Evolutionary conservation across 192 early-diverging fungal genomes (phyloP).

Genomic region (Phlyctochytrium arcticum): DNA sequence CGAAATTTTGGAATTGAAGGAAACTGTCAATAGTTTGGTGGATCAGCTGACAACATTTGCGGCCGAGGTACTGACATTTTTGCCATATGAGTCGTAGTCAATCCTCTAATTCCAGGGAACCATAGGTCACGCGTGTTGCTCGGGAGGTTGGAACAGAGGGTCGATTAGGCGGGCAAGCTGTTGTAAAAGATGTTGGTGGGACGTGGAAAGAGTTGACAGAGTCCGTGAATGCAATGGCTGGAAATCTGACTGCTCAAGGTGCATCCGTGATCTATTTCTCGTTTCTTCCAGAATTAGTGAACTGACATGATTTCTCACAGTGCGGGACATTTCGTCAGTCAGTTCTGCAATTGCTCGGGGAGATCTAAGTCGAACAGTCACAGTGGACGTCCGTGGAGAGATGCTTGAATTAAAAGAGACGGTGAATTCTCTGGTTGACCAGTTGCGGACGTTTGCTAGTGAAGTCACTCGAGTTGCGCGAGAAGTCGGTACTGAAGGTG

Average conservation of each 20-base stretch:
- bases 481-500: constrained; percentile 68
- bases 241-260: constrained; percentile 28
- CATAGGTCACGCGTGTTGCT: constrained; percentile 24
- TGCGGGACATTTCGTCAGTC: constrained; percentile 65
- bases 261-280: neutral
- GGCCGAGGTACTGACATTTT: constrained; percentile 34
- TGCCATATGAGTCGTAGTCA: constrained; percentile 42
- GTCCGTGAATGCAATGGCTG: constrained; percentile 24
- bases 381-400: constrained; percentile 64
- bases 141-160: constrained; percentile 28
- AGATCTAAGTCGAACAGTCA: constrained; percentile 61
- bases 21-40: constrained; percentile 68
- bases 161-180: constrained; percentile 24
- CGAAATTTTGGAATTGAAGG: constrained; percentile 59
- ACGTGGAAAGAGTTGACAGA: constrained; percentile 33
- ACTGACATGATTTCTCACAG: constrained; percentile 20
- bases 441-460: constrained; percentile 53
- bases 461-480: constrained; percentile 67
- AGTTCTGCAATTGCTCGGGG: constrained; percentile 61
- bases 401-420: constrained; percentile 66
- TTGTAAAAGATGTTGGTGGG: constrained; percentile 26
- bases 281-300: too few relatives aligned
- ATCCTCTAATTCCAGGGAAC: neutral
- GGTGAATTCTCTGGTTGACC: constrained; percentile 69
- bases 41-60: constrained; percentile 61